These are phyloP conservation scores for Yarrowia galli DNA, from an alignment of 1,139 yeast species.

Conservation along the genomic window DNA sequence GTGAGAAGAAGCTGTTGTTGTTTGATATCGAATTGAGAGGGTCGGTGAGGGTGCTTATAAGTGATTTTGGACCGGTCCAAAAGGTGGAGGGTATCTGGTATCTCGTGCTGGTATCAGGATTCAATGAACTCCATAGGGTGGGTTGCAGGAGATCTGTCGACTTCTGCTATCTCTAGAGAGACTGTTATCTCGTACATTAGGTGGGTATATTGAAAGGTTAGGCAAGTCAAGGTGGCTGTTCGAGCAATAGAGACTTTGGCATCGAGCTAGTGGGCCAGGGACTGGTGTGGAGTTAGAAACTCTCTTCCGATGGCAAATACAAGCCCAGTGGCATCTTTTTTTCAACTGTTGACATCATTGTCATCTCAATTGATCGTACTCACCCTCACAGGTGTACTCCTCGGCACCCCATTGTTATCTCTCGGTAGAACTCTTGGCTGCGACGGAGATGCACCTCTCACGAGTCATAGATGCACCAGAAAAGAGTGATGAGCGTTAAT, in stretches of 20 bases:
- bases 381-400: too few relatives aligned
- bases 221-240: not conserved
- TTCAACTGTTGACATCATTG: too few relatives aligned
- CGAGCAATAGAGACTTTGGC: not conserved
- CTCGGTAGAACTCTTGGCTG: conserved; percentile 4
- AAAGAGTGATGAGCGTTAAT: not conserved
- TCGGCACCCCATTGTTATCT: not conserved
- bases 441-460: conserved; percentile 9
- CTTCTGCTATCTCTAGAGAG: not conserved
- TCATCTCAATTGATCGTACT: too few relatives aligned
- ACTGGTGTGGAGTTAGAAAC: not conserved
- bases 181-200: conserved; percentile 4
- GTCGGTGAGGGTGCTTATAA: not conserved
- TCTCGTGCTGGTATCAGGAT: conserved; percentile 7
- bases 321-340: too few relatives aligned
- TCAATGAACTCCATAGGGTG: not conserved
- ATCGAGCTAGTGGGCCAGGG: not conserved
- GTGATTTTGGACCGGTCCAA: not conserved
- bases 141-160: not conserved
- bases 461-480: not conserved
- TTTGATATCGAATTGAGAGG: conserved; percentile 7
- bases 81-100: conserved; percentile 14
- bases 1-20: not conserved
- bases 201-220: conserved; percentile 19
- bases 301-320: too few relatives aligned